These are phyloP conservation scores for Paraconiothyrium brasiliense DNA, from an alignment of 2,329 filamentous ascomycete species.

Conservation along the genomic window DNA sequence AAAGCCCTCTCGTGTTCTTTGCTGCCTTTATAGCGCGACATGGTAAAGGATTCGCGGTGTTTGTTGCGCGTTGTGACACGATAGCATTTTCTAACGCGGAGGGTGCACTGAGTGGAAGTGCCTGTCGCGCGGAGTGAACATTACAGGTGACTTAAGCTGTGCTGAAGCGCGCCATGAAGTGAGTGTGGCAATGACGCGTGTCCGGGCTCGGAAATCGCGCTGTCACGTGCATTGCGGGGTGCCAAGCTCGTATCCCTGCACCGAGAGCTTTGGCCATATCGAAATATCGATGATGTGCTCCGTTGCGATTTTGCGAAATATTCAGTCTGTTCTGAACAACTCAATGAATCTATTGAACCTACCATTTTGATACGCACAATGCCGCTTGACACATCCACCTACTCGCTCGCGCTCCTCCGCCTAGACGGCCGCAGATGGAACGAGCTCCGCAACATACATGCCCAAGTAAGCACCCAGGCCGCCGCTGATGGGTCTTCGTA, in stretches of 20 bases:
- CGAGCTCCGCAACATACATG: constrained; percentile 87
- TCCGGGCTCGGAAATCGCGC: constrained; percentile 25
- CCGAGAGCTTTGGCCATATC: constrained; percentile 24
- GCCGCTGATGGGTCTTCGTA: constrained; percentile 93
- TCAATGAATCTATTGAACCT: not conserved
- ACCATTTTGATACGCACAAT: constrained; percentile 58
- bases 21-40: constrained; percentile 26
- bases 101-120: not conserved
- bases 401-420: constrained; percentile 78
- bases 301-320: not conserved
- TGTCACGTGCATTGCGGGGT: constrained; percentile 40
- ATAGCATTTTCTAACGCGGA: not conserved
- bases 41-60: constrained; percentile 11
- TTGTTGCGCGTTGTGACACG: not conserved
- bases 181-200: constrained; percentile 19
- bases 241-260: constrained; percentile 23
- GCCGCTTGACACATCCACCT: constrained; percentile 95
- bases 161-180: not conserved
- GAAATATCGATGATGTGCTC: constrained; percentile 7
- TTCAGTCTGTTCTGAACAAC: not conserved
- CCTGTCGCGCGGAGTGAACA: not conserved
- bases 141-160: not conserved
- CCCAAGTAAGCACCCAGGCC: constrained; percentile 90
- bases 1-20: constrained; percentile 31
- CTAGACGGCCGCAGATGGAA: constrained; percentile 90